A percentile compares a stretch with the other conserved stretches of the same genome.
Evolutionary conservation across 2,329 filamentous ascomycete genomes (phyloP).

Genomic region (Neospermospora avenae): DNA sequence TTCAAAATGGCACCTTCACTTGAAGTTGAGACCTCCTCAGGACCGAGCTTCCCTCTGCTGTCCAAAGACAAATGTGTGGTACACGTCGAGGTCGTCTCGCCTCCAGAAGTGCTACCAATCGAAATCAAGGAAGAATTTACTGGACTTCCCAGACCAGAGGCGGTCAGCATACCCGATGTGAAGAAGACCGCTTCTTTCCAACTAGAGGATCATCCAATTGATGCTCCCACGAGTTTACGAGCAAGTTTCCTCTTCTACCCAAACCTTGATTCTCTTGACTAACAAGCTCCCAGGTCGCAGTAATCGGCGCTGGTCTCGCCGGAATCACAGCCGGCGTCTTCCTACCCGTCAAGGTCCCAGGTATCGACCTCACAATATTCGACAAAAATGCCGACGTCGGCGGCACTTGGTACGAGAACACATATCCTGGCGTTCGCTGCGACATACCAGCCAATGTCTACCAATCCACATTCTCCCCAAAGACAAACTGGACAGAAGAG

Average conservation of each 20-base stretch:
- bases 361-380: constrained; percentile 45
- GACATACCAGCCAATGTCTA: constrained; percentile 49
- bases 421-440: constrained; percentile 32
- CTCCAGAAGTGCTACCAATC: background rate
- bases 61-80: background rate
- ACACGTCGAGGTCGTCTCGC: background rate
- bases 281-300: constrained; percentile 15
- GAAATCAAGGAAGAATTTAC: background rate
- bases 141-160: background rate
- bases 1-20: constrained; percentile 9
- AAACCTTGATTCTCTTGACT: background rate
- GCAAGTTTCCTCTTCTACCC: constrained; percentile 11
- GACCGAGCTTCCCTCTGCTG: background rate
- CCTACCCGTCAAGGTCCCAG: constrained; percentile 64
- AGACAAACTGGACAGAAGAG: constrained; percentile 65
- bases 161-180: background rate
- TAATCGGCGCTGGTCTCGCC: constrained; percentile 62
- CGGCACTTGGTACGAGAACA: constrained; percentile 45
- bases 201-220: constrained; percentile 40
- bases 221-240: constrained; percentile 13
- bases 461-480: constrained; percentile 64
- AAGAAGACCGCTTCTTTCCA: constrained; percentile 28
- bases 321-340: constrained; percentile 64
- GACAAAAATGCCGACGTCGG: constrained; percentile 44
- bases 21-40: background rate